A percentile compares a stretch with the other conserved stretches of the same genome.
These are phyloP conservation scores for Candida orba DNA, from an alignment of 805 yeast genomes.

Conservation along the genomic window DNA sequence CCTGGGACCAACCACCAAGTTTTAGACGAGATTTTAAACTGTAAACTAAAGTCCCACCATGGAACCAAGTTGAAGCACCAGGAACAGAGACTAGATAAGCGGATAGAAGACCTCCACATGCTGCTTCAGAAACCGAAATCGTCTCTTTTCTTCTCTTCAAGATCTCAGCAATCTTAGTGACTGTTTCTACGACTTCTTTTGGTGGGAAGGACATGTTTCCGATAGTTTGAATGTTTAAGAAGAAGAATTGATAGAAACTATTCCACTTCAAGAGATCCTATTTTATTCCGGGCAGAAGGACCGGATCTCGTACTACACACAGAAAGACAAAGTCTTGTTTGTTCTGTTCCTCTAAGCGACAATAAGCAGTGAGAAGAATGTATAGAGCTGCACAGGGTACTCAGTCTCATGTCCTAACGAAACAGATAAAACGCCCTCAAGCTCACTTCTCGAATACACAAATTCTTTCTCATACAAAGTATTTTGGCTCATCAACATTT, in stretches of 20 bases:
- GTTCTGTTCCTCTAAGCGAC: too few species aligned
- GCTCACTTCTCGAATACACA: too few species aligned
- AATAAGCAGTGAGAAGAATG: too few species aligned
- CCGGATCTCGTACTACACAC: too few species aligned
- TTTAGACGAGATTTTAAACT: conserved; percentile 68
- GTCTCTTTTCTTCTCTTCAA: conserved; percentile 52
- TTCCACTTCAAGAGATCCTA: too few species aligned
- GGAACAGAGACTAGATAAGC: conserved; percentile 77
- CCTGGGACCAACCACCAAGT: conserved; percentile 70
- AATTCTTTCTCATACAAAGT: too few species aligned
- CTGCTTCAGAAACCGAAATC: conserved; percentile 77
- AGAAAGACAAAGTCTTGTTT: too few species aligned
- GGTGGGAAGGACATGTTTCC: conserved; percentile 47
- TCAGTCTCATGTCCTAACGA: too few species aligned
- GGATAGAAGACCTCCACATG: conserved; percentile 82
- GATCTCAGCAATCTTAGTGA: conserved; percentile 49
- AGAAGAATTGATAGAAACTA: neutral
- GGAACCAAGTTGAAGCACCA: conserved; percentile 78
- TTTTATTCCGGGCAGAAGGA: too few species aligned
- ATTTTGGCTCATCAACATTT: neutral
- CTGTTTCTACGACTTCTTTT: conserved; percentile 40
- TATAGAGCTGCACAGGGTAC: too few species aligned
- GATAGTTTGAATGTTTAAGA: too few species aligned
- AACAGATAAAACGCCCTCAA: neutral
- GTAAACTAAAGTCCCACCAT: conserved; percentile 79